Base-by-base conservation (phyloP, 139 green algal genomes). In the Medakamo hakoo region DNA sequence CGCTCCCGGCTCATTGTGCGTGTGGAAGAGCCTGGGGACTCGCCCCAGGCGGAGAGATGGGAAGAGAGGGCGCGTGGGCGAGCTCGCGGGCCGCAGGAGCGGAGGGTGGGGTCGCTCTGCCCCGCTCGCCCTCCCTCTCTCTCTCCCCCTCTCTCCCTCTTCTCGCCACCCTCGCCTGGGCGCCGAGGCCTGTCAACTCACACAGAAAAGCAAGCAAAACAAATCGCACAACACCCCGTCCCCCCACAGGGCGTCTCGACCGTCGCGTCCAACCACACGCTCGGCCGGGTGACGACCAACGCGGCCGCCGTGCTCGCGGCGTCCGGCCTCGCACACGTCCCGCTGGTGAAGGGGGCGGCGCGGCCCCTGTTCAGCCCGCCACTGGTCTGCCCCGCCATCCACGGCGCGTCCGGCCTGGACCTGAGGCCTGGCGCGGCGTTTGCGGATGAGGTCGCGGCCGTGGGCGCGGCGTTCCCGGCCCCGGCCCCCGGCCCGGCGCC, bases 381-480 rank as follows among this genome's bases (percentile, higher is more conserved):
- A 78, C 32, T 85, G 56, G 59, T 80, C 2, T 98, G 90, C 65
- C 75, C 89, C 24, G 88, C 96, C 65, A 97, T 98, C 22, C 92
- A 98, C 61, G 92, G 92, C 1, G 75, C 90, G 4, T 81, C 67
- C 5, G 92, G 91, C 4, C 67, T 94, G 24, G 76, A 81, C 61
- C n/a, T n/a, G n/a, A 66, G 64, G 4, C 67, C 40, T 21, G 40
- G 16, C 40, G 40, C 9, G 9, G 9, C 40, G 40, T 52, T 52
- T 52, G 9, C 9, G 40, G 40, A 9, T 9, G 40, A 21, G 40
- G 9, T 52, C 9, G 9, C 40, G 16, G 40, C 71, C 0, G 23
- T 69, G 25, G 75, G 71, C 20, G 55, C 31, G 4, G 60, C 63
- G 2, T 52, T 75, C 20, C 62, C 77, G 25, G 66, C 69, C 25